Evolutionary conservation across 2,329 filamentous ascomycete genomes (phyloP).

Genomic region (Botrytis sinoallii): DNA sequence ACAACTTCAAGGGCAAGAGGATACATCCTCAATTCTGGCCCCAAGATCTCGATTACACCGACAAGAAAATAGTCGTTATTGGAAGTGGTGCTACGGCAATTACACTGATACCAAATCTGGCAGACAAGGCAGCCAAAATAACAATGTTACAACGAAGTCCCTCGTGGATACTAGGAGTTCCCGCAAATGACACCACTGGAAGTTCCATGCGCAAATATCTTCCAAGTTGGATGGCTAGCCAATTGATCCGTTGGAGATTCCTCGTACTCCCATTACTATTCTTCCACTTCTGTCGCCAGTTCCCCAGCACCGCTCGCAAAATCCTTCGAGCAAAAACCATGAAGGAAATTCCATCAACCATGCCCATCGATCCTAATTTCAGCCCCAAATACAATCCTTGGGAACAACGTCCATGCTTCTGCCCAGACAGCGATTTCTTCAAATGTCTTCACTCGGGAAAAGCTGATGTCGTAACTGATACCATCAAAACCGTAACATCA

Average conservation of each 20-base stretch:
- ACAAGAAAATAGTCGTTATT: constrained; percentile 45
- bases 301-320: constrained; percentile 48
- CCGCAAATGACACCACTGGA: constrained; percentile 29
- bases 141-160: constrained; percentile 82
- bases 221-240: constrained; percentile 43
- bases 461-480: constrained; percentile 49
- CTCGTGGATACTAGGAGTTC: constrained; percentile 55
- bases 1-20: constrained; percentile 55
- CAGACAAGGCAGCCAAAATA: constrained; percentile 59
- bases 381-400: constrained; percentile 63
- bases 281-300: constrained; percentile 50
- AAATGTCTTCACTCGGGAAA: constrained; percentile 46
- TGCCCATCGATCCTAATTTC: constrained; percentile 61
- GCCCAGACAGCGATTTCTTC: constrained; percentile 56
- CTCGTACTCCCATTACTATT: constrained; percentile 48
- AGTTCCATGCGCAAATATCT: constrained; percentile 34
- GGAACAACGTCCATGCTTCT: constrained; percentile 74
- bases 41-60: constrained; percentile 58
- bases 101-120: constrained; percentile 69
- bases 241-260: constrained; percentile 47
- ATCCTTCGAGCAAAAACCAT: constrained; percentile 47
- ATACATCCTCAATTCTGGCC: constrained; percentile 76
- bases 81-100: constrained; percentile 69
- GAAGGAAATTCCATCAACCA: constrained; percentile 50
- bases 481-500: constrained; percentile 49